Percentiles rank a stretch among this genome's conserved stretches.
Conservation (phyloP, 139 green algal genomes). For the Nannochloris sp. region DNA sequence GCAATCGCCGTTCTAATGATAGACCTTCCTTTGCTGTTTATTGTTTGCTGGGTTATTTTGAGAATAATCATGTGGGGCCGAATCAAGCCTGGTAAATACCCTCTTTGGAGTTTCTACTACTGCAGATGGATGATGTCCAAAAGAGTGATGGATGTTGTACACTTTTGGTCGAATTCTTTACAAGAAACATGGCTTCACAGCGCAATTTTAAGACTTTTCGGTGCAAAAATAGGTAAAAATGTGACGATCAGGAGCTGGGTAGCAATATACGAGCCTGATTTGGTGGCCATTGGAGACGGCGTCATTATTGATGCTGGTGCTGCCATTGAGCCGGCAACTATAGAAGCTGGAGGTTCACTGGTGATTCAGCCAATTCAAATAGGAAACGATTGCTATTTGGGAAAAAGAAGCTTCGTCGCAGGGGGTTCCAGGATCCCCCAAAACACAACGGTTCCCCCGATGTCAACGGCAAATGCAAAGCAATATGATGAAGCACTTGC, state of each 20-base stretch:
- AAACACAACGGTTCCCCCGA: not conserved
- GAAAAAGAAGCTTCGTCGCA: not conserved
- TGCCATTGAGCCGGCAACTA: not conserved
- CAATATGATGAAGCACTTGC: not conserved
- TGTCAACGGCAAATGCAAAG: not conserved
- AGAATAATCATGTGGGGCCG: slow-evolving; percentile 10
- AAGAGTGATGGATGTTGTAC: not conserved
- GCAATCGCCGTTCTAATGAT: not conserved
- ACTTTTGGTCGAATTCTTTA: slow-evolving; percentile 2
- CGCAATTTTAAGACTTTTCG: not conserved
- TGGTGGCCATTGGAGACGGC: not conserved
- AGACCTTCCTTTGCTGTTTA: not conserved
- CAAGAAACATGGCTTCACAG: not conserved
- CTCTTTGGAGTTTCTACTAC: slow-evolving; percentile 11
- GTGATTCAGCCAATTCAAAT: not conserved
- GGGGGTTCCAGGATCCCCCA: not conserved
- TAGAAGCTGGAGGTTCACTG: slow-evolving; percentile 3
- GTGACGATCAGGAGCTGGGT: not conserved
- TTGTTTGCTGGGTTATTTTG: slow-evolving; percentile 4
- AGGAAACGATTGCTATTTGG: slow-evolving; percentile 1
- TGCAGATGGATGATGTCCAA: slow-evolving; percentile 4
- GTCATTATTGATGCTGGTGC: slow-evolving; percentile 5
- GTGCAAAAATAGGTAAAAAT: slow-evolving; percentile 4
- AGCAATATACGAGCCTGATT: not conserved
- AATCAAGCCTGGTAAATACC: not conserved